A percentile compares a stretch with the other conserved stretches of the same genome.
phyloP scores from a whole-genome alignment of 306 rosid species.

The Mucuna pruriens region DNA sequence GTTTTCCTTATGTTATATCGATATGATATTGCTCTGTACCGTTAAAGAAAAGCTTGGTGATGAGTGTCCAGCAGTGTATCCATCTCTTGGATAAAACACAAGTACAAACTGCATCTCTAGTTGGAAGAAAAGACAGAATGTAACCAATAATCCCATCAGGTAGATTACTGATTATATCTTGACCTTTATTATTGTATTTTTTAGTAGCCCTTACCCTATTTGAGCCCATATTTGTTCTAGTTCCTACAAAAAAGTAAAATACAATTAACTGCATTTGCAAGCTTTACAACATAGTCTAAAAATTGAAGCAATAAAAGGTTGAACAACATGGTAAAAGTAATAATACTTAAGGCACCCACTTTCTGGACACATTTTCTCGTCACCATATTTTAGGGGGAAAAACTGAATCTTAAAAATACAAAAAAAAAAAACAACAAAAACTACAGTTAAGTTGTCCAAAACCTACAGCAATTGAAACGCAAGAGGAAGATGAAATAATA shows the following conservation, averaged over 20 bases:
- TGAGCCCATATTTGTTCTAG: not conserved
- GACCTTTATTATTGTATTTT: not conserved
- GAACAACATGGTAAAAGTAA: too few species aligned
- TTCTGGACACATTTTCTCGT: too few species aligned
- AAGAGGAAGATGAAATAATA: too few species aligned
- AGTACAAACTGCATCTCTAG: constrained; percentile 22
- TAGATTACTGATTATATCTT: not conserved
- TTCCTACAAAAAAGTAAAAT: not conserved
- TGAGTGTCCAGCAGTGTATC: not conserved
- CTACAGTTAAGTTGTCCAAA: too few species aligned
- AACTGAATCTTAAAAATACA: not conserved
- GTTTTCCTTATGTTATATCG: not conserved
- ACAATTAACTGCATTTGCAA: not conserved
- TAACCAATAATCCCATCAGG: not conserved
- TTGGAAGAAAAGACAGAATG: not conserved
- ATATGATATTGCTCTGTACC: not conserved
- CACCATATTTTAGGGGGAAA: too few species aligned
- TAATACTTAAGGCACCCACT: too few species aligned
- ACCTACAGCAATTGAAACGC: too few species aligned
- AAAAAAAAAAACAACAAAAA: too few species aligned
- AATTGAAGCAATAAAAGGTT: too few species aligned
- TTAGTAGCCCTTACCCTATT: not conserved
- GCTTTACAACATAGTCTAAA: not conserved
- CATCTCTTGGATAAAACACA: constrained; percentile 24
- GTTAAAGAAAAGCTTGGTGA: not conserved